Base-by-base conservation (phyloP, 768 basidiomycete genomes). In the Suillus plorans region DNA sequence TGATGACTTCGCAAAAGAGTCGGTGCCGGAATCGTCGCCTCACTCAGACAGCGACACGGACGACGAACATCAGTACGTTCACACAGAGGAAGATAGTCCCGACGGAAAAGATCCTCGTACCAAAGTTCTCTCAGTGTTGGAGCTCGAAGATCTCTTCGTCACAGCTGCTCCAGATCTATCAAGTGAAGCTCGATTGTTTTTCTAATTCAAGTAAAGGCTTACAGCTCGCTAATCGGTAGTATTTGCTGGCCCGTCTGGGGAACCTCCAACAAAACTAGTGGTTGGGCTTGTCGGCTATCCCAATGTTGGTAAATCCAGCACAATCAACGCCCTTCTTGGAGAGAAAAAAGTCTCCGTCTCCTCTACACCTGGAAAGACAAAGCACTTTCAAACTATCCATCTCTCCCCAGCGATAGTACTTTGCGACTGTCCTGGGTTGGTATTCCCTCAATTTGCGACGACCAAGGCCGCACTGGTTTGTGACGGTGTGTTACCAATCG, bases 331-430 rank as follows among this genome's bases (percentile, higher is more conserved):
- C 7, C 84, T 99, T 8, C 83, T 99, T 6, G 97, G 97, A 44
- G 91, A 95, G 75, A 97, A 97, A 81, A 95, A 93, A 83, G 97
- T 99, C 67, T 97, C 95, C 73, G 97, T 99, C 34, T 99, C 97
- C 5, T 89, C 97, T 0, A 99, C 97, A 0, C 97, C 97, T 0
- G 97, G 97, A 67, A 93, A 99, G 80, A 99, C 97, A 16, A 99
- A 99, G 74, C 97, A 99, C 77, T 98, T 99, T 79, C 97, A 99
- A 77, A 99, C 97, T 0, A 95, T 98, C 70, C 88, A 94, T 71
- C 84, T 99, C n/a, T 95, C 95, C 13, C 86, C 90, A 20, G 81
- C 87, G 3, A 90, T 99, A 49, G 81, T 90, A 55, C 85, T 99
- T 22, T 99, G 96, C 69, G 97, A 99, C 78, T 99, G 97, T 79